Evolutionary conservation across 106 monocot genomes (phyloP).

Genomic region (Platanthera guangdongensis): DNA sequence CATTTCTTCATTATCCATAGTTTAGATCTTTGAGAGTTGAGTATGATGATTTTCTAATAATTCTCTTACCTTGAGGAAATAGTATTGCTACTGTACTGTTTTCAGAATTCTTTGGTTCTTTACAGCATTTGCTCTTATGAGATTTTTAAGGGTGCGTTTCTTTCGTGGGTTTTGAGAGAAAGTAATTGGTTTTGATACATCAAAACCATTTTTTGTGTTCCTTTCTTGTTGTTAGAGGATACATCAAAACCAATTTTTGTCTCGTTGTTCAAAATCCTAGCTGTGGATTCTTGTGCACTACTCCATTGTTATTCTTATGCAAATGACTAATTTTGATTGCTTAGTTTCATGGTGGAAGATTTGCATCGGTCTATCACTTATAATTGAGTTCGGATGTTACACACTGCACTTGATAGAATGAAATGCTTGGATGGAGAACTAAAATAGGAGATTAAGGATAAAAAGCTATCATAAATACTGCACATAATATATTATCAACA

Average conservation of each 20-base stretch:
- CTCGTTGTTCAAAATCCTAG: neutral
- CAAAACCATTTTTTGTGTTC: no score
- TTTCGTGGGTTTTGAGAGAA: no score
- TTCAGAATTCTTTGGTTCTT: neutral
- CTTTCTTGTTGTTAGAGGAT: no score
- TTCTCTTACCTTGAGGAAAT: neutral
- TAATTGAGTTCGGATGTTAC: neutral
- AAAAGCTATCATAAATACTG: no score
- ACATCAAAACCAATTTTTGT: neutral
- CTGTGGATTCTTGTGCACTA: neutral
- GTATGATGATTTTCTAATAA: neutral
- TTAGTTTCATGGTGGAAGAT: neutral
- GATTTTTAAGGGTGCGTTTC: neutral
- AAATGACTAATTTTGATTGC: neutral
- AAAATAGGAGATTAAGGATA: no score
- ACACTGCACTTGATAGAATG: no score
- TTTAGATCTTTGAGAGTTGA: neutral
- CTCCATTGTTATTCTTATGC: neutral
- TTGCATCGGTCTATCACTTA: neutral
- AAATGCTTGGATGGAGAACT: no score
- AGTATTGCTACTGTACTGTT: neutral
- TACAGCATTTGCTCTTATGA: neutral
- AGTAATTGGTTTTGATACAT: no score
- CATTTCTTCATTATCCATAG: neutral
- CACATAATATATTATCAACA: no score